Evolutionary conservation across 2,329 filamentous ascomycete genomes (phyloP).

Genomic region (Aspergillus proliferans): DNA sequence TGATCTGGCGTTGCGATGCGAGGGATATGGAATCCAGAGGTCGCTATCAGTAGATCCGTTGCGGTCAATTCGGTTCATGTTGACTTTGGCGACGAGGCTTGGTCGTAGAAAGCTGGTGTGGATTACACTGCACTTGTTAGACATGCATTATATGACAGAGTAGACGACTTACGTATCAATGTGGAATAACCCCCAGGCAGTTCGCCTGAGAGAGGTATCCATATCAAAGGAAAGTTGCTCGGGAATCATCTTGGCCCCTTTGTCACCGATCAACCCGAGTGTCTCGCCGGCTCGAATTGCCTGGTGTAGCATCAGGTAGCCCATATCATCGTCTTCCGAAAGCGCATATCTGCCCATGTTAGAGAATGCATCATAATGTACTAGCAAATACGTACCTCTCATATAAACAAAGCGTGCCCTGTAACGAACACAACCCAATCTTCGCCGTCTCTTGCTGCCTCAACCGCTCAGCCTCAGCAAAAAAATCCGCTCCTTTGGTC

Average conservation of each 20-base stretch:
- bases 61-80: constrained; percentile 17
- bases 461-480: constrained; percentile 32
- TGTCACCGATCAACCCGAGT: constrained; percentile 26
- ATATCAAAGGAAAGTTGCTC: constrained; percentile 23
- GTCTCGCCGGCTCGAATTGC: constrained; percentile 29
- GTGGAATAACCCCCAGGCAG: constrained; percentile 34
- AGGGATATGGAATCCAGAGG: constrained; percentile 29
- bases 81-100: constrained; percentile 29
- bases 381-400: constrained; percentile 20
- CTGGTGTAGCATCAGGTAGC: constrained; percentile 32
- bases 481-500: constrained; percentile 31
- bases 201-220: constrained; percentile 24
- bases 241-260: constrained; percentile 14
- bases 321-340: constrained; percentile 30
- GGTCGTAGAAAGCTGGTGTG: constrained; percentile 32
- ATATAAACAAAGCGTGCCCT: constrained; percentile 32
- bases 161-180: constrained; percentile 30
- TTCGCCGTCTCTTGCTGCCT: constrained; percentile 15
- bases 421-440: constrained; percentile 24
- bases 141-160: not conserved
- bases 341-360: constrained; percentile 24
- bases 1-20: constrained; percentile 20
- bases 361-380: not conserved
- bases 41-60: constrained; percentile 13
- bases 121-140: constrained; percentile 19